A percentile compares a stretch with the other conserved stretches of the same genome.
phyloP scores from a whole-genome alignment of 352 stramenopile genomes.

The Pilasporangium apinafurcum region DNA sequence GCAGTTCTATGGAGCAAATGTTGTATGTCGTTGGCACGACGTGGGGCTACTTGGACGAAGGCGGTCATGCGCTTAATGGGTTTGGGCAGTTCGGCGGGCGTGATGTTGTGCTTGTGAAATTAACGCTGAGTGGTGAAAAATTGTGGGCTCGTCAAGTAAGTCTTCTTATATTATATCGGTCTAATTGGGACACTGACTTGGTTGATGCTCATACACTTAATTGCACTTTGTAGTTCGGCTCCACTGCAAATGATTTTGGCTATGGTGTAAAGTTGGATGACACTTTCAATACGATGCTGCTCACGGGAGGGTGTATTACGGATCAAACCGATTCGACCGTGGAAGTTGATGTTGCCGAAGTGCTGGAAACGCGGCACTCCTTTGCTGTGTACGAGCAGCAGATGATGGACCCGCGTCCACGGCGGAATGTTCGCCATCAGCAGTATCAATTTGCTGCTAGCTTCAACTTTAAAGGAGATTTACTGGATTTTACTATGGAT shows the following conservation, averaged over 20 bases:
- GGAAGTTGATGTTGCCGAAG: slow-evolving; percentile 31
- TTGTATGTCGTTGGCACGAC: slow-evolving; percentile 65
- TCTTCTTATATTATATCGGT: neutral
- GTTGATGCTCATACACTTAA: neutral
- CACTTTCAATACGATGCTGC: slow-evolving; percentile 40
- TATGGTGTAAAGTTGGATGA: slow-evolving; percentile 46
- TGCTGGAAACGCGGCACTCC: slow-evolving; percentile 28
- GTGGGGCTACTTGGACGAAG: slow-evolving; percentile 69
- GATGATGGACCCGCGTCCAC: slow-evolving; percentile 33
- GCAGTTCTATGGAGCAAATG: slow-evolving; percentile 10
- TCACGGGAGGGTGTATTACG: slow-evolving; percentile 36
- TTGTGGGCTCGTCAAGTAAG: slow-evolving; percentile 58
- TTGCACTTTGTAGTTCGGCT: slow-evolving; percentile 46
- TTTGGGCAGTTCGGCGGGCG: slow-evolving; percentile 65
- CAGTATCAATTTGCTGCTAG: slow-evolving; percentile 54
- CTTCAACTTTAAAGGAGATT: slow-evolving; percentile 41
- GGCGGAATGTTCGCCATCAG: slow-evolving; percentile 9
- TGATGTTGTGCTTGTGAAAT: slow-evolving; percentile 61
- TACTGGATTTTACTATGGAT: slow-evolving; percentile 69
- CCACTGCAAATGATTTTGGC: slow-evolving; percentile 47
- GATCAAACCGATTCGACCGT: slow-evolving; percentile 34
- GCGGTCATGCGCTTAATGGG: slow-evolving; percentile 53
- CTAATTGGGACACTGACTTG: neutral
- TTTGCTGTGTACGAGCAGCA: slow-evolving; percentile 46
- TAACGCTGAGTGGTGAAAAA: slow-evolving; percentile 41